Percentiles rank a stretch among this genome's conserved stretches.
Evolutionary conservation across 192 early-diverging fungal genomes (phyloP).

Genomic region (Dispira simplex): DNA sequence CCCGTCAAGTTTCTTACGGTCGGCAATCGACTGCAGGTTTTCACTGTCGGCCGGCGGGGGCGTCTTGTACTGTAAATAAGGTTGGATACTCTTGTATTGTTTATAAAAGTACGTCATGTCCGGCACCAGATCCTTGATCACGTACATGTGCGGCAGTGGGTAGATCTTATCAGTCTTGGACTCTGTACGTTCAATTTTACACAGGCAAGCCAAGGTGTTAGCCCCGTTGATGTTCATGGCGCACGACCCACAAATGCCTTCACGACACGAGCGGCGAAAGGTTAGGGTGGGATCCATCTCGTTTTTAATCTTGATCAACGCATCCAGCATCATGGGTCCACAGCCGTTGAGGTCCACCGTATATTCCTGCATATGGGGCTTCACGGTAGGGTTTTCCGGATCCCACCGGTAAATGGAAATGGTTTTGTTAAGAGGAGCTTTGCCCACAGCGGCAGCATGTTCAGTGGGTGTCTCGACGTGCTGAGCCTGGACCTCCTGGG

Average conservation of each 20-base stretch:
- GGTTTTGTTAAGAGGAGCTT: slow-evolving; percentile 59
- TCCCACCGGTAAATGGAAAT: slow-evolving; percentile 98
- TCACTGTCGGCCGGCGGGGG: slow-evolving; percentile 51
- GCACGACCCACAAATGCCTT: slow-evolving; percentile 95
- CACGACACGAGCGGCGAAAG: slow-evolving; percentile 91
- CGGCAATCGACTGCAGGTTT: slow-evolving; percentile 84
- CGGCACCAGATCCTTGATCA: slow-evolving; percentile 95
- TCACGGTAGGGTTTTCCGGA: slow-evolving; percentile 75
- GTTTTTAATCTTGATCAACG: slow-evolving; percentile 95
- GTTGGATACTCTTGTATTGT: slow-evolving; percentile 95
- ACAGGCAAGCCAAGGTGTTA: slow-evolving; percentile 91
- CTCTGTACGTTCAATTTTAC: slow-evolving; percentile 62
- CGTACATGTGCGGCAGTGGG: slow-evolving; percentile 93
- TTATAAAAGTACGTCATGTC: slow-evolving; percentile 96
- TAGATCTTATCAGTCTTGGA: slow-evolving; percentile 67
- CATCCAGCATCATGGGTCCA: slow-evolving; percentile 94
- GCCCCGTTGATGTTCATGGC: slow-evolving; percentile 97
- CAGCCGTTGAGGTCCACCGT: slow-evolving; percentile 81
- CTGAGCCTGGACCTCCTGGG: slow-evolving; percentile 20
- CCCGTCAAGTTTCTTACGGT: slow-evolving; percentile 91
- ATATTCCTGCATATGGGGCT: slow-evolving; percentile 79
- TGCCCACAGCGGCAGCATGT: slow-evolving; percentile 19
- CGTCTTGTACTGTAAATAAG: slow-evolving; percentile 84
- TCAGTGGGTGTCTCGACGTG: slow-evolving; percentile 12
- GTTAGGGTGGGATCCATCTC: slow-evolving; percentile 86